These are phyloP conservation scores for Mangifera indica DNA, from an alignment of 345 rosid species.

Conservation along the genomic window DNA sequence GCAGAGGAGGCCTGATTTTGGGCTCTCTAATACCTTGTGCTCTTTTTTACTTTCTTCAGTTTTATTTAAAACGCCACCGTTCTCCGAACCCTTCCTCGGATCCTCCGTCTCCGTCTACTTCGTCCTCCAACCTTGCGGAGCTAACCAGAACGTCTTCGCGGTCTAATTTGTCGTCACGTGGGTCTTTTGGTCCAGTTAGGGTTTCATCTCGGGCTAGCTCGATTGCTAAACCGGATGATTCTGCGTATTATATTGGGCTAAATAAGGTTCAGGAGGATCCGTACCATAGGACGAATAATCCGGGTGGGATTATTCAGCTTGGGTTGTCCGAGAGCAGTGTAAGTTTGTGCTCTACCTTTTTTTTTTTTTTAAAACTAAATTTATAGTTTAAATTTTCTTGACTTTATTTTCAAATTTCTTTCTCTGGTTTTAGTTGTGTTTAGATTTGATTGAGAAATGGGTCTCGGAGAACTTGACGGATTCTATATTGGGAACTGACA, in stretches of 20 bases:
- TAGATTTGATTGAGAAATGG: slow-evolving; percentile 90
- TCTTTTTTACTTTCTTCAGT: slow-evolving; percentile 75
- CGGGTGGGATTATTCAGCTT: slow-evolving; percentile 74
- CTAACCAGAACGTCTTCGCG: slow-evolving; percentile 58
- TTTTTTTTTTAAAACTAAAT: slow-evolving; percentile 4
- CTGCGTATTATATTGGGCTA: slow-evolving; percentile 68
- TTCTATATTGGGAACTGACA: slow-evolving; percentile 41
- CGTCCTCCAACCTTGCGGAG: slow-evolving; percentile 46
- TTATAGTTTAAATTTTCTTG: neutral
- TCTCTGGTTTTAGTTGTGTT: slow-evolving; percentile 55
- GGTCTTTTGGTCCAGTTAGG: slow-evolving; percentile 55
- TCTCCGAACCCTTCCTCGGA: slow-evolving; percentile 30
- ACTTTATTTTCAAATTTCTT: neutral
- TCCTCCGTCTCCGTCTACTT: slow-evolving; percentile 45
- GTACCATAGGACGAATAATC: slow-evolving; percentile 49
- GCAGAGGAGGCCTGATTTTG: slow-evolving; percentile 73
- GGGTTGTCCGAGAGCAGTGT: slow-evolving; percentile 84
- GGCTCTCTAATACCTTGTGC: slow-evolving; percentile 90
- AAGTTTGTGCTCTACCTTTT: slow-evolving; percentile 14
- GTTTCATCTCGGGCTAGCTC: slow-evolving; percentile 54
- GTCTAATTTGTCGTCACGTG: slow-evolving; percentile 46
- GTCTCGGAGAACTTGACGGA: slow-evolving; percentile 53
- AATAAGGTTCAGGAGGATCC: slow-evolving; percentile 62
- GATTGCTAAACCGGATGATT: slow-evolving; percentile 58
- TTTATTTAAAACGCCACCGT: slow-evolving; percentile 68